Evolutionary conservation across 345 rosid genomes (phyloP).

Genomic region (Camelina hispida): DNA sequence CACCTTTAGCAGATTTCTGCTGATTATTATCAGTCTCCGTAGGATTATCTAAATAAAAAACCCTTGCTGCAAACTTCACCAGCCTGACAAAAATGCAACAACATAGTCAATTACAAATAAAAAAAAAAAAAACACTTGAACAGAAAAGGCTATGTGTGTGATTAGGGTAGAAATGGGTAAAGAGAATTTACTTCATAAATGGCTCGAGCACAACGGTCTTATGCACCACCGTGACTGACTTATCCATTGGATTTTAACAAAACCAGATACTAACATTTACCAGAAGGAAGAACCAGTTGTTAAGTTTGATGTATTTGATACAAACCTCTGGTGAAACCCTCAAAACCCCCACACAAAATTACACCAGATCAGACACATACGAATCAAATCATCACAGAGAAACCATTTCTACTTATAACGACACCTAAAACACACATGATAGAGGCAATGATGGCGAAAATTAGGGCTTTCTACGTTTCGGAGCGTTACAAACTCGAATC

Average conservation of each 20-base stretch:
- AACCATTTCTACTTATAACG: no score
- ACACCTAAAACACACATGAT: no score
- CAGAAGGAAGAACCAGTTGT: slow-evolving; percentile 3
- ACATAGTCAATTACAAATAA: slow-evolving; percentile 1
- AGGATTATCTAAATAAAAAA: slow-evolving; percentile 73
- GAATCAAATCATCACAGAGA: no score
- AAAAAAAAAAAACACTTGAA: background rate
- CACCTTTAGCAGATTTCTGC: slow-evolving; percentile 57
- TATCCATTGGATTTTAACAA: slow-evolving; percentile 30
- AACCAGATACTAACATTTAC: slow-evolving; percentile 13
- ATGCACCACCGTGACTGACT: slow-evolving; percentile 10
- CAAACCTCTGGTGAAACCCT: background rate
- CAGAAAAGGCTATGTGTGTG: background rate
- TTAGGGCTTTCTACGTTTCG: background rate
- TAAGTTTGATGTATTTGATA: background rate
- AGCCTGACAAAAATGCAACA: slow-evolving; percentile 49
- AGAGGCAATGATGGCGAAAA: background rate
- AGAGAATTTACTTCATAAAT: background rate
- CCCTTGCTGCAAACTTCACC: slow-evolving; percentile 77
- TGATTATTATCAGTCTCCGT: slow-evolving; percentile 65
- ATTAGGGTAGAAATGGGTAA: background rate
- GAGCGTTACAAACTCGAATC: background rate
- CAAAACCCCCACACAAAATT: background rate
- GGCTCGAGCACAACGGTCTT: slow-evolving; percentile 45
- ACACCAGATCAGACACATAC: no score